Evolutionary conservation across 176 grass and related monocot genomes (phyloP).

Genomic region (Panicum miliaceum): DNA sequence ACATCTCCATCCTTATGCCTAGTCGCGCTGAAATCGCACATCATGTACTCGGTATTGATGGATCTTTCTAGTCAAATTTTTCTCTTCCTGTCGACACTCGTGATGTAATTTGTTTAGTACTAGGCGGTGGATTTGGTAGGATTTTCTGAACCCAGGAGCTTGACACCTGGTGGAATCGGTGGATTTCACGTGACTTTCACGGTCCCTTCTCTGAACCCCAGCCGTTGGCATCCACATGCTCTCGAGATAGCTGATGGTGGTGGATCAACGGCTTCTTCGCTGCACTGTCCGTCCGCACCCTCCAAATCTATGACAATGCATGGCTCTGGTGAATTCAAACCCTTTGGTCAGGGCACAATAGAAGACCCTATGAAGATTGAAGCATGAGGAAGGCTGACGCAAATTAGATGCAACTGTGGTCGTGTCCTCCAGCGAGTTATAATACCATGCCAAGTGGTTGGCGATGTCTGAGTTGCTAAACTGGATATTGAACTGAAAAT

Average conservation of each 20-base stretch:
- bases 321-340: neutral
- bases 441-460: neutral
- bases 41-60: too few relatives aligned
- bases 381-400: too few relatives aligned
- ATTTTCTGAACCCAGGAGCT: neutral
- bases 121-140: constrained; percentile 5
- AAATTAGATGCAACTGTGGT: neutral
- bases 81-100: neutral
- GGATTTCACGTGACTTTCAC: neutral
- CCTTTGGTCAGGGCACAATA: neutral
- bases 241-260: neutral
- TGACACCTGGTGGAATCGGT: neutral
- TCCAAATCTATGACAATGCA: neutral
- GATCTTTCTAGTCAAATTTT: neutral
- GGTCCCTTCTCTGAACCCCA: neutral
- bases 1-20: too few relatives aligned
- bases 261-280: neutral
- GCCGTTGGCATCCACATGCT: neutral
- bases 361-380: neutral
- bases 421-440: neutral
- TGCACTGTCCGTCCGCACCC: neutral
- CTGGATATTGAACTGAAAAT: neutral
- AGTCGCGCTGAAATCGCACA: too few relatives aligned
- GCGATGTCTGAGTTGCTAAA: neutral
- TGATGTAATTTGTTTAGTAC: neutral